Base-by-base conservation (phyloP, 2,329 filamentous ascomycete genomes). In the Cordyceps pruinosa region DNA sequence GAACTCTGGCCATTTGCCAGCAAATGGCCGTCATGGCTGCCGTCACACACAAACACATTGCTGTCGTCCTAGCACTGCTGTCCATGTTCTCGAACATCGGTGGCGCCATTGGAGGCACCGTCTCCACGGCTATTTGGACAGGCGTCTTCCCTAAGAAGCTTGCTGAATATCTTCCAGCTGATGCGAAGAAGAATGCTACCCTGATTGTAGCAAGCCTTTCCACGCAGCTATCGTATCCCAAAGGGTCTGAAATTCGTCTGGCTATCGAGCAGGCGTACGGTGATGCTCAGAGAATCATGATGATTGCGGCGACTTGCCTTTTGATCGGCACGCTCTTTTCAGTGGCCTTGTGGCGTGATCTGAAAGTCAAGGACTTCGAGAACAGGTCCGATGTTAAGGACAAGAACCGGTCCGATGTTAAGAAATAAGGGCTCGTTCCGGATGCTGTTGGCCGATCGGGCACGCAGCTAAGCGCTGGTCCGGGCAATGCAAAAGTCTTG, bases 231-330 rank as follows among this genome's bases (percentile, higher is more conserved):
- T 68, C 66, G 51, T 84, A 82, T 61, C 68, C 72, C 0, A 62
- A 73, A 7, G 80, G 79, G 2, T 73, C 64, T 9, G 67, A 72
- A 0, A 71, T 70, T 12, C 67, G 82, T 2, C 56, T 72, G 15
- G 84, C 76, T 0, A 86, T 87, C 62, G 83, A 85, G 63, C 65
- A 72, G 8, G 78, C 84, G 0, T 87, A 87, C 59, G 76, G 72
- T 1, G 77, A 78, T 58, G 75, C 76, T n/a, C n/a, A n/a, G n/a
- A n/a, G n/a, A n/a, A n/a, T n/a, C n/a, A n/a, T n/a, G n/a, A n/a
- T n/a, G n/a, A n/a, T n/a, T n/a, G n/a, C n/a, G n/a, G n/a, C n/a
- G n/a, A n/a, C n/a, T n/a, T 0, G 68, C 66, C 1, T 62, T 72
- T 13, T 71, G 72, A 66, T 63, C 58, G 0, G 39, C 73, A 28